Conservation (phyloP, 179 eudicot genomes). For the Silene coronaria region DNA sequence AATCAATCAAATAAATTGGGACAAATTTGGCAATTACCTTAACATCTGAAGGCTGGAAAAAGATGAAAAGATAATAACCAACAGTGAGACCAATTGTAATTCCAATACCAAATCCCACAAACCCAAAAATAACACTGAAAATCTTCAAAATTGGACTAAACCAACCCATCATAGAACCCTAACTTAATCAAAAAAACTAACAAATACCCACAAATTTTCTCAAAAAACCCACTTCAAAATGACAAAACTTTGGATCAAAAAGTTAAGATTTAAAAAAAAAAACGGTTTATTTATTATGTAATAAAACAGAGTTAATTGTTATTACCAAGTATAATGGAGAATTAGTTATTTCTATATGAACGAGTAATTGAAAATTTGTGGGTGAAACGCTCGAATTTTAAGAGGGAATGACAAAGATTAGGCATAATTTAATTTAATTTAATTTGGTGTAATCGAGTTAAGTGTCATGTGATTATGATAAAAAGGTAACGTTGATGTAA, state of each 20-base stretch:
- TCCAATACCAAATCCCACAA: constrained; percentile 65
- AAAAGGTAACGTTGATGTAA: background rate
- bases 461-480: constrained; percentile 4
- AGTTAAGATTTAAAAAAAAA: background rate
- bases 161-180: constrained; percentile 26
- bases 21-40: constrained; percentile 29
- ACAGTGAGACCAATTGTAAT: constrained; percentile 49
- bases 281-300: background rate
- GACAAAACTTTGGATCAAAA: constrained; percentile 10
- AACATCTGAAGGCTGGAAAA: constrained; percentile 52
- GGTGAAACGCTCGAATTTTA: constrained; percentile 14
- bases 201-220: constrained; percentile 19
- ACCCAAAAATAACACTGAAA: constrained; percentile 38
- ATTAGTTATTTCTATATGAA: background rate
- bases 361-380: background rate
- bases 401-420: constrained; percentile 1
- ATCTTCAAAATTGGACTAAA: constrained; percentile 25
- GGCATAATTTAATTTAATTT: background rate
- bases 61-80: constrained; percentile 68
- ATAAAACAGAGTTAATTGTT: background rate
- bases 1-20: background rate
- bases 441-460: background rate
- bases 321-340: background rate
- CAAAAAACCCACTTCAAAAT: constrained; percentile 21
- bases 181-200: background rate